These are phyloP conservation scores for Dothideomycetes sp. DNA, from an alignment of 2,329 filamentous ascomycete genomes.

Conservation along the genomic window DNA sequence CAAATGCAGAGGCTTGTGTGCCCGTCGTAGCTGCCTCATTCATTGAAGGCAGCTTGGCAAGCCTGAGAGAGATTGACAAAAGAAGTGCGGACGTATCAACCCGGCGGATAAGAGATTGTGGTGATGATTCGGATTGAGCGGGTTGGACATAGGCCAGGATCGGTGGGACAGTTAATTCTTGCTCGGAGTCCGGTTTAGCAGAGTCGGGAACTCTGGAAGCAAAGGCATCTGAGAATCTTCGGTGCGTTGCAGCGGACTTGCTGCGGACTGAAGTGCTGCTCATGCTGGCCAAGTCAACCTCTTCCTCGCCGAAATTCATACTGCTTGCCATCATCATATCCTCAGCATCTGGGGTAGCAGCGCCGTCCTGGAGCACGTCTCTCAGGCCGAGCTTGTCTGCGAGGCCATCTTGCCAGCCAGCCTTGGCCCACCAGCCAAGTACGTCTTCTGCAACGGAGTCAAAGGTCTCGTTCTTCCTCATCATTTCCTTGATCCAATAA, in stretches of 20 bases:
- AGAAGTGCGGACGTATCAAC: constrained; percentile 81
- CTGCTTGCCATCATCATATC: constrained; percentile 15
- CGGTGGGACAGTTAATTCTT: constrained; percentile 48
- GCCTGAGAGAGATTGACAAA: constrained; percentile 67
- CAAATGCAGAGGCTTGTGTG: constrained; percentile 54
- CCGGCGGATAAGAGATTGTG: constrained; percentile 60
- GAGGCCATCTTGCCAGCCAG: constrained; percentile 77
- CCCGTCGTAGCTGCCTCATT: constrained; percentile 46
- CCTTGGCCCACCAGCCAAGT: constrained; percentile 90
- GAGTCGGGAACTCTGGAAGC: constrained; percentile 10
- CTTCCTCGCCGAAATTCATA: constrained; percentile 14
- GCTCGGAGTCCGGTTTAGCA: constrained; percentile 7
- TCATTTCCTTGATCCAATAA: constrained; percentile 78
- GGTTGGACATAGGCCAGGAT: constrained; percentile 77
- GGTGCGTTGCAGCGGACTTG: constrained; percentile 8
- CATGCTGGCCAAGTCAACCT: constrained; percentile 14
- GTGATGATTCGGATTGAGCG: constrained; percentile 16
- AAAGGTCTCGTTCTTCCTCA: constrained; percentile 66
- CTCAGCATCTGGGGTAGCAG: constrained; percentile 13
- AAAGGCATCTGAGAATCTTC: constrained; percentile 2
- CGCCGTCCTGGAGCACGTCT: constrained; percentile 47
- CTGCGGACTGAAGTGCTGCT: constrained; percentile 7
- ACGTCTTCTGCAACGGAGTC: constrained; percentile 87
- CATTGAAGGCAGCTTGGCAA: constrained; percentile 70
- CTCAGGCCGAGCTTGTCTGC: constrained; percentile 65